Conservation (phyloP, 306 rosid genomes). For the Albizia julibrissin region DNA sequence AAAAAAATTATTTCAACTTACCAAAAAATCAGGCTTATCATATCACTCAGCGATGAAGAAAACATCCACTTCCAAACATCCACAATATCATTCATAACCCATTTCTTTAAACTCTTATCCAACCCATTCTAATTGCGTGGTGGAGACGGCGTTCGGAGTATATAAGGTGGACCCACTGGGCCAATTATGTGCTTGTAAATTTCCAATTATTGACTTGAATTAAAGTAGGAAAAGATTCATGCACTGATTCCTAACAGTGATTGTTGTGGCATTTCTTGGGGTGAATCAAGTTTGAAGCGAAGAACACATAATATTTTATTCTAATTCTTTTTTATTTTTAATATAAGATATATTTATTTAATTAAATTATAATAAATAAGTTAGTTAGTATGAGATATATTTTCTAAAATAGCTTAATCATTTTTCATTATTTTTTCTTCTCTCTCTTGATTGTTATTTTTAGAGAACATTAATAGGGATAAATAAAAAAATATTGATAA, state of each 20-base stretch:
- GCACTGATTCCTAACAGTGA: neutral
- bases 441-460: too few relatives aligned
- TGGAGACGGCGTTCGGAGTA: neutral
- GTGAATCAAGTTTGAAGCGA: neutral
- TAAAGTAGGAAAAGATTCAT: neutral
- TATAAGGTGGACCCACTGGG: neutral
- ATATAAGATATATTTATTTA: too few relatives aligned
- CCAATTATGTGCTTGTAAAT: neutral
- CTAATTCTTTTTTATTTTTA: neutral
- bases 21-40: too few relatives aligned
- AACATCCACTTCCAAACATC: too few relatives aligned
- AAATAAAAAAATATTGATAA: too few relatives aligned
- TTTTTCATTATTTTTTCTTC: too few relatives aligned
- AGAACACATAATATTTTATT: neutral
- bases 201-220: neutral
- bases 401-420: too few relatives aligned
- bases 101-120: neutral
- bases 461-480: rapidly evolving
- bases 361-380: too few relatives aligned
- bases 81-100: neutral
- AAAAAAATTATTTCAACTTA: too few relatives aligned
- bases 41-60: too few relatives aligned
- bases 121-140: neutral
- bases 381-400: too few relatives aligned
- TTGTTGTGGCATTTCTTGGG: too few relatives aligned